Conservation (phyloP, 2,329 filamentous ascomycete genomes). For the Curvularia verruculosa region DNA sequence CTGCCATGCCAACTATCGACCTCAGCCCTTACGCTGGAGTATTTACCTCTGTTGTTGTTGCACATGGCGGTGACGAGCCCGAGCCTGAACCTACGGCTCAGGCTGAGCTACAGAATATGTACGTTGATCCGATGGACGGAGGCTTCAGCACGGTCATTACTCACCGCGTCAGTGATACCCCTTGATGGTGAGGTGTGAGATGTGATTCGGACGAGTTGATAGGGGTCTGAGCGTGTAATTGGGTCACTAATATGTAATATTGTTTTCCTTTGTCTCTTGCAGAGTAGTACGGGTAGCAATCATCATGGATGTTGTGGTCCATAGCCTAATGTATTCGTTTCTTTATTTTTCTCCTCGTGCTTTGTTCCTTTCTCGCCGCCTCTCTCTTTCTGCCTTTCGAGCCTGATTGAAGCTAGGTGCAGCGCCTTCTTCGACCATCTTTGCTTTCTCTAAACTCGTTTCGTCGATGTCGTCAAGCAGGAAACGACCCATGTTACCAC, state of each 20-base stretch:
- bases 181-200: background rate
- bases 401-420: constrained; percentile 71
- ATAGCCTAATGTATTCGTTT: background rate
- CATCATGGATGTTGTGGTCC: background rate
- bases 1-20: too few species aligned
- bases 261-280: background rate
- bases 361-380: constrained; percentile 37
- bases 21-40: too few species aligned
- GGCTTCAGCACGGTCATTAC: background rate
- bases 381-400: constrained; percentile 68
- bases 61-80: background rate
- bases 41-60: too few species aligned
- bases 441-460: constrained; percentile 62
- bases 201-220: background rate
- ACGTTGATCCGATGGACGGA: background rate
- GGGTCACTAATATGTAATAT: background rate
- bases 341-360: constrained; percentile 29
- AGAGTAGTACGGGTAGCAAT: background rate
- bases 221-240: background rate
- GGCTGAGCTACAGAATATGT: background rate
- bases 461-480: constrained; percentile 76
- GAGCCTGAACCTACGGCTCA: background rate
- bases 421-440: constrained; percentile 54
- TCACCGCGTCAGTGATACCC: background rate
- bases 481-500: constrained; percentile 76